A percentile compares a stretch with the other conserved stretches of the same genome.
These are phyloP conservation scores for Penicillium turbatum DNA, from an alignment of 495 filamentous ascomycete genomes.

Conservation along the genomic window DNA sequence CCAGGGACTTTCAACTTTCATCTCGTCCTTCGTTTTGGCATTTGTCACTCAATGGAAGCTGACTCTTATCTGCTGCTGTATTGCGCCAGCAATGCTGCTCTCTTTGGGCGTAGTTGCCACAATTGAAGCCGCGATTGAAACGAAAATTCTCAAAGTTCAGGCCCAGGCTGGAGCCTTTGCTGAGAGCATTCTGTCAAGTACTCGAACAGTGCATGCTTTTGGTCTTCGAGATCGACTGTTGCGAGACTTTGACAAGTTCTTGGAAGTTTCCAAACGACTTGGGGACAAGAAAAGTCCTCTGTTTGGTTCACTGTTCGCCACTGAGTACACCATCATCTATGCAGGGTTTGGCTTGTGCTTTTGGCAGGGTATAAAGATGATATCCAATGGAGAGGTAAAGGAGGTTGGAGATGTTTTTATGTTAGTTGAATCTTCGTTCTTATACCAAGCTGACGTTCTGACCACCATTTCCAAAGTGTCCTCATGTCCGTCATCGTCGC, in stretches of 20 bases:
- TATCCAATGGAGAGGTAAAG: conserved; percentile 53
- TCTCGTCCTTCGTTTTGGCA: conserved; percentile 69
- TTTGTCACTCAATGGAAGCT: conserved; percentile 74
- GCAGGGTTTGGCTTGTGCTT: conserved; percentile 72
- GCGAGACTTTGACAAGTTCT: conserved; percentile 52
- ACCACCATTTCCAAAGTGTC: background rate
- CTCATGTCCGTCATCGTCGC: conserved; percentile 15
- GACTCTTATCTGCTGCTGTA: conserved; percentile 64
- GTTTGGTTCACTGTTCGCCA: conserved; percentile 59
- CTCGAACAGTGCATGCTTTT: conserved; percentile 75
- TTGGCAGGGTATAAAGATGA: conserved; percentile 73
- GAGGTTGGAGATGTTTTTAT: conserved; percentile 31
- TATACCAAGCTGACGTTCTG: background rate
- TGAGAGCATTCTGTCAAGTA: conserved; percentile 77
- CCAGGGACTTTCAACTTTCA: conserved; percentile 61
- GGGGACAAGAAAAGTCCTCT: conserved; percentile 58
- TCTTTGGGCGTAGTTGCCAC: conserved; percentile 48
- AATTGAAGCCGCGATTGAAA: conserved; percentile 50
- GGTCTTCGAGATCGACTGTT: conserved; percentile 72
- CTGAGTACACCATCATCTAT: conserved; percentile 68
- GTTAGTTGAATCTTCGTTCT: conserved; percentile 20
- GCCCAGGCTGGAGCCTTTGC: conserved; percentile 70
- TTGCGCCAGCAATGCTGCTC: conserved; percentile 56
- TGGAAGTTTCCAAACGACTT: conserved; percentile 59
- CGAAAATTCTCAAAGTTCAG: conserved; percentile 61